Base-by-base conservation (phyloP, 331 rosid species). In the Rhamnella rubrinervis region DNA sequence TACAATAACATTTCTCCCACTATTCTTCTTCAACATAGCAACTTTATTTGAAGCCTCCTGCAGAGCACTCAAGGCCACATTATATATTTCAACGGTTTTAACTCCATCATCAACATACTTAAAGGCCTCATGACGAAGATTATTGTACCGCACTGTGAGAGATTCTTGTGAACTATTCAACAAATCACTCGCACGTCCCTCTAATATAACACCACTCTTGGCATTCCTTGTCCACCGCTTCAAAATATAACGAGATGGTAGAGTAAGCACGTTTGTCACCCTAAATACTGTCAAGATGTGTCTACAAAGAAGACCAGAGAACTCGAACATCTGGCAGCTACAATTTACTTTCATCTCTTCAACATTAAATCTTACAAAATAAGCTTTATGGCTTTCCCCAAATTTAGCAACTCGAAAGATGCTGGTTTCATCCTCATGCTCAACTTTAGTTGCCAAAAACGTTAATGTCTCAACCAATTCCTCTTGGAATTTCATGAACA, bases 271-370 rank as follows among this genome's bases (percentile, higher is more conserved):
- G 76, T 85, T 85, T 55, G 73, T 83, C 66, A 85, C 90, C 84
- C 87, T 78, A 80, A 83, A 85, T 69, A 83, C 86, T 55, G 87
- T 83, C 77, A 86, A 71, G 72, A 86, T 78, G 76, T 86, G 90
- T 70, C 82, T 70, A 66, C 90, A 86, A 70, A 83, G 86, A 63
- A 86, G 58, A 71, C 90, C 86, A 70, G 77, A 83, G 77, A 75
- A 86, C 79, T 86, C 88, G 67, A 83, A 83, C 86, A 75, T 80
- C 75, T 78, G 90, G 78, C 90, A 86, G 76, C 81, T 83, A 74
- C 87, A 86, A 41, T 74, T 80, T 67, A 85, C 85, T 75, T 80
- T 83, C 71, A 67, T 71, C 75, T 78, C 84, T 70, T 40, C 59
- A 55, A 46, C 35, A 68, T 80, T 68, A 83, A 78, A 83, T 70